A percentile compares a stretch with the other conserved stretches of the same genome.
phyloP scores from a whole-genome alignment of 345 rosid genomes.

The Acer saccharum region DNA sequence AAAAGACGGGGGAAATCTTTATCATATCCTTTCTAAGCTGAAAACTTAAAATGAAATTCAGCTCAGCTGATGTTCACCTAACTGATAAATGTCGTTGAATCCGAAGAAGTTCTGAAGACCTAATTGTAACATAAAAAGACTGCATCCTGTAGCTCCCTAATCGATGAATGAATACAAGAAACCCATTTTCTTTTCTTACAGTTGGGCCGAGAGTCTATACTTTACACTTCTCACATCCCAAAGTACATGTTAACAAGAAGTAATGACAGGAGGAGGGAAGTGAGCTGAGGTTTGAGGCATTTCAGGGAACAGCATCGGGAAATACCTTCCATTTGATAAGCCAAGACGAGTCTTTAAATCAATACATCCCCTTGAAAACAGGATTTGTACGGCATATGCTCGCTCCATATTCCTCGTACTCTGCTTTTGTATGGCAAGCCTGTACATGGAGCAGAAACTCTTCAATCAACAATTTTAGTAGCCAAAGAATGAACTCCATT shows the following conservation, averaged over 20 bases:
- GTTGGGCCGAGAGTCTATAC: constrained; percentile 3
- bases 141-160: constrained; percentile 24
- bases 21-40: constrained; percentile 18
- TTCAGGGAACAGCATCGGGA: constrained; percentile 1
- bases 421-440: constrained; percentile 98
- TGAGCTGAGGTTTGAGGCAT: constrained; percentile 8
- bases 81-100: constrained; percentile 9
- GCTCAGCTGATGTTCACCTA: constrained; percentile 16
- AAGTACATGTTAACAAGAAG: constrained; percentile 16
- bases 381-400: constrained; percentile 99
- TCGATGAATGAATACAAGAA: constrained; percentile 39
- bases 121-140: constrained; percentile 7
- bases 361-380: constrained; percentile 99
- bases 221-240: constrained; percentile 15
- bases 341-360: constrained; percentile 25
- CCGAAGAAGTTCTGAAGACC: background rate
- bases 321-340: background rate
- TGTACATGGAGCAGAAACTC: constrained; percentile 30
- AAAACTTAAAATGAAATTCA: constrained; percentile 27
- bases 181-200: constrained; percentile 1
- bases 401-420: constrained; percentile 96
- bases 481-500: background rate
- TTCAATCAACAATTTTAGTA: background rate
- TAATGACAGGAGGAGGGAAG: constrained; percentile 4
- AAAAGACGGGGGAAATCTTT: background rate